Percentiles rank a stretch among this genome's conserved stretches.
These are phyloP conservation scores for Cryphonectria naterciae DNA, from an alignment of 2,329 filamentous ascomycete genomes.

Conservation along the genomic window DNA sequence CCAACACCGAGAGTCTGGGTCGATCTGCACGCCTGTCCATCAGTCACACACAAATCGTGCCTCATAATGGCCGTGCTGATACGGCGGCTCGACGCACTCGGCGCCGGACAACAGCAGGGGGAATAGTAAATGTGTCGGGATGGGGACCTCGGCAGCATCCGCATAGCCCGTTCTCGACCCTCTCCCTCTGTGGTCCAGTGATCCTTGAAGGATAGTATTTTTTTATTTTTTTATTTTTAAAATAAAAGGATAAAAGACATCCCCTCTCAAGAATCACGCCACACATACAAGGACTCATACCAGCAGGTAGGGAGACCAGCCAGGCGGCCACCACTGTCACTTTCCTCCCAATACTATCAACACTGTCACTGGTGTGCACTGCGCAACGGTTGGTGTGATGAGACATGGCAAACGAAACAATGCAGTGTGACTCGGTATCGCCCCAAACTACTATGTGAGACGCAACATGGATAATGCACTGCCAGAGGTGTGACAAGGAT, in stretches of 20 bases:
- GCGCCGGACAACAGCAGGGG: neutral
- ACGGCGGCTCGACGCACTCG: neutral
- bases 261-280: neutral
- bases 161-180: constrained; percentile 67
- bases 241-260: too few species aligned
- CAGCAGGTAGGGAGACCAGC: neutral
- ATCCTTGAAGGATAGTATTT: neutral
- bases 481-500: neutral
- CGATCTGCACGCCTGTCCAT: constrained; percentile 11
- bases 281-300: neutral
- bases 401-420: neutral
- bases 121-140: neutral
- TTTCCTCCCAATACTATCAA: neutral
- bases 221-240: too few species aligned
- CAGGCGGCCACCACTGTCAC: too few species aligned
- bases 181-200: neutral
- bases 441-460: neutral
- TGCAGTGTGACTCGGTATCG: neutral
- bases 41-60: neutral
- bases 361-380: neutral
- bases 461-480: neutral
- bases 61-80: neutral
- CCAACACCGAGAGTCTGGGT: constrained; percentile 28
- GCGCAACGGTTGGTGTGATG: neutral
- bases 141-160: constrained; percentile 57